Evolutionary conservation across 2,329 filamentous ascomycete species (phyloP).

Genomic region (Fusarium solani-melongenae): DNA sequence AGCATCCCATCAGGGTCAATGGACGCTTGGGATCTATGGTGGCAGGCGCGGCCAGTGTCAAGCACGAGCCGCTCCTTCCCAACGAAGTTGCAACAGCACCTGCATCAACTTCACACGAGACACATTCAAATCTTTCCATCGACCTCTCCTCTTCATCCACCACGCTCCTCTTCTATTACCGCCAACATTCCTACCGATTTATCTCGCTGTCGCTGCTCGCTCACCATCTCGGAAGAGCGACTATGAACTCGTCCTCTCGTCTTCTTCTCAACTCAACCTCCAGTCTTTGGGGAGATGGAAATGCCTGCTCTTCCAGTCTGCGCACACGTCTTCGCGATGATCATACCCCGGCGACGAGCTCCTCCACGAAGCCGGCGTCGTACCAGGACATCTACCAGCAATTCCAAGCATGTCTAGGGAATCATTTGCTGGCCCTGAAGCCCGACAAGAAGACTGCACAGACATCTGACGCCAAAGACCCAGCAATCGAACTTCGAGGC

Average conservation of each 20-base stretch:
- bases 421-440: neutral
- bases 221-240: neutral
- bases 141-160: neutral
- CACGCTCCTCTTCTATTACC: too few relatives aligned
- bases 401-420: constrained; percentile 37
- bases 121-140: neutral
- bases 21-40: too few relatives aligned
- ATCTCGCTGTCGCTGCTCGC: too few relatives aligned
- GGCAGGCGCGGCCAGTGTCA: neutral
- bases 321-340: constrained; percentile 45
- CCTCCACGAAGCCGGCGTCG: neutral
- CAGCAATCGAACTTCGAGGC: constrained; percentile 36
- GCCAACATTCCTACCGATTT: too few relatives aligned
- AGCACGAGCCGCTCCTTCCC: neutral
- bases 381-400: constrained; percentile 38
- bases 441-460: neutral
- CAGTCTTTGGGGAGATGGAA: constrained; percentile 1
- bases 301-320: constrained; percentile 37
- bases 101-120: neutral
- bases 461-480: neutral
- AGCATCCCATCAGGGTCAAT: too few relatives aligned
- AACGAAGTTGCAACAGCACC: neutral
- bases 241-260: constrained; percentile 1
- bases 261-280: constrained; percentile 12
- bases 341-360: constrained; percentile 13